Conservation (phyloP, 345 rosid genomes). For the Citrus sp. region DNA sequence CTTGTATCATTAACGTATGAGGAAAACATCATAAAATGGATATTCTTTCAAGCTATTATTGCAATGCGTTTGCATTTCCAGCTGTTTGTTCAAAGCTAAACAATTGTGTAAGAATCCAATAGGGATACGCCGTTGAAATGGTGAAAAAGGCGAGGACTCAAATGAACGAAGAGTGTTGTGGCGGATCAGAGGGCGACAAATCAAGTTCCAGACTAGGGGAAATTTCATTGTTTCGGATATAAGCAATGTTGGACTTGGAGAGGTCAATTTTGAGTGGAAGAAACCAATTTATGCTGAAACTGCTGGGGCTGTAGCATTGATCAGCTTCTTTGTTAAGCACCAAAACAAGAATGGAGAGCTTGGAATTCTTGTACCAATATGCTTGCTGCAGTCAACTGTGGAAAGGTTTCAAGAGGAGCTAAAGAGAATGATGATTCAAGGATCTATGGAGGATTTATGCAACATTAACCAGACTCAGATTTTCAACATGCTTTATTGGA, state of each 20-base stretch:
- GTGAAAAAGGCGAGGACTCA: slow-evolving; percentile 10
- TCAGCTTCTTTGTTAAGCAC: not conserved
- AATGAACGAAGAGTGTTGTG: slow-evolving; percentile 7
- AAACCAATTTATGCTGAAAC: slow-evolving; percentile 13
- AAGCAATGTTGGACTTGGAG: not conserved
- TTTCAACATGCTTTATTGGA: not conserved
- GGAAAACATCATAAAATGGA: not conserved
- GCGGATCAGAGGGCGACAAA: slow-evolving; percentile 13
- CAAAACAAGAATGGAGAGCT: slow-evolving; percentile 11
- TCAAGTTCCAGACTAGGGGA: not conserved
- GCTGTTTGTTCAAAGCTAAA: slow-evolving; percentile 1
- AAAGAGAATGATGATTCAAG: not conserved
- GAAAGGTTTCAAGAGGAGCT: slow-evolving; percentile 17
- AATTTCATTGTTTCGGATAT: not conserved
- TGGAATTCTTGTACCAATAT: slow-evolving; percentile 14
- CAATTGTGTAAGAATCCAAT: not conserved
- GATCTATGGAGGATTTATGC: not conserved
- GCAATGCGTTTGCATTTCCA: slow-evolving; percentile 17
- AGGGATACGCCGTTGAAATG: slow-evolving; percentile 13
- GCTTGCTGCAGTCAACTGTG: slow-evolving; percentile 19
- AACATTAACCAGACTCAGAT: not conserved
- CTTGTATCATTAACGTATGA: slow-evolving; percentile 2
- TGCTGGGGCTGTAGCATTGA: slow-evolving; percentile 4
- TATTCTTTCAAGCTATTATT: slow-evolving; percentile 20
- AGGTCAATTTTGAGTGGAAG: slow-evolving; percentile 28